Evolutionary conservation across 495 filamentous ascomycete genomes (phyloP).

Genomic region (Penicillium simplicissimum): DNA sequence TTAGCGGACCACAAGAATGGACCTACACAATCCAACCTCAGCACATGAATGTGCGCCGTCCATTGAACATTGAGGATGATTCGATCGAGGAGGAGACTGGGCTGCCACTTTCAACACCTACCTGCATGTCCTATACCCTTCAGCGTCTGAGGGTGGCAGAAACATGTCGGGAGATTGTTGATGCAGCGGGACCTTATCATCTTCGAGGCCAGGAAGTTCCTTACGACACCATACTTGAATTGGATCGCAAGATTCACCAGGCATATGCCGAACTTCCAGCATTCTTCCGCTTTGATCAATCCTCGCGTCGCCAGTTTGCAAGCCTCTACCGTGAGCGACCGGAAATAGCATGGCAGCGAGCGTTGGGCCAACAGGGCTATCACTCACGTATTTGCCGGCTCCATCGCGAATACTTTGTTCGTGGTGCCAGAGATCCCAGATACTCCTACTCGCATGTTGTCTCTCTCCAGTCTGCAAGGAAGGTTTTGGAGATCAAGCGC

Average conservation of each 20-base stretch:
- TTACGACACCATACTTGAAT: conserved; percentile 39
- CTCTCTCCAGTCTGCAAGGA: conserved; percentile 47
- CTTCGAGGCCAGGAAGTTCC: conserved; percentile 31
- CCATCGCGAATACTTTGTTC: conserved; percentile 45
- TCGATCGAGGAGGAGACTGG: background rate
- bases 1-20: conserved; percentile 52
- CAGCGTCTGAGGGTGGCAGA: conserved; percentile 41
- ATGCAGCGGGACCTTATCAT: conserved; percentile 33
- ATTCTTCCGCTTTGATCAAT: conserved; percentile 41
- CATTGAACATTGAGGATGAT: conserved; percentile 36
- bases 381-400: conserved; percentile 46
- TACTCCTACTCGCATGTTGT: conserved; percentile 49
- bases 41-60: conserved; percentile 46
- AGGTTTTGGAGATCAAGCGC: conserved; percentile 40
- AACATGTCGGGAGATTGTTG: conserved; percentile 45
- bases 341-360: conserved; percentile 41
- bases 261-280: conserved; percentile 23
- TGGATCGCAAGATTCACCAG: conserved; percentile 39
- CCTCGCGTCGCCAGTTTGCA: conserved; percentile 33
- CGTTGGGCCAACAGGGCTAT: conserved; percentile 42
- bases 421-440: conserved; percentile 39
- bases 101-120: conserved; percentile 31
- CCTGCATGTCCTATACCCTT: conserved; percentile 47
- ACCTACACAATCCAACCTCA: conserved; percentile 47
- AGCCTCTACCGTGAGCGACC: conserved; percentile 38